Base-by-base conservation (phyloP, 805 yeast species). In the Ogataea dorogensis region DNA sequence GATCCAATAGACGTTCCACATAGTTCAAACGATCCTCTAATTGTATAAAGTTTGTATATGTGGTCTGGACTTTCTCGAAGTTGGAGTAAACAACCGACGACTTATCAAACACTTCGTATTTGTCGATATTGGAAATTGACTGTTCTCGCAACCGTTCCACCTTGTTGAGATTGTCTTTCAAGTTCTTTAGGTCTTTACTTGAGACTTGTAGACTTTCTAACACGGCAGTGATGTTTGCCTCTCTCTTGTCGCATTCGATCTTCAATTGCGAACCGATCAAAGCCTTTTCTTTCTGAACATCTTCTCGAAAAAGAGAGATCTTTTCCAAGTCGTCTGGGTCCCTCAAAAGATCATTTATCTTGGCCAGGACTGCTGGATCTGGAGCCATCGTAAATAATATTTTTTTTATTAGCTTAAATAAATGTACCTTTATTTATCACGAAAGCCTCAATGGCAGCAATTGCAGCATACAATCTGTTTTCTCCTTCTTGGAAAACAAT, bases 401-500 rank as follows among this genome's bases (percentile, higher is more conserved):
- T 17, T 8, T 25, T 16, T 24, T 14, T 13, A 25, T 16, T 15
- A 12, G 12, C 10, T 16, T 15, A 9, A 17, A 17, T 17, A 24
- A 5, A 13, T 36, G 31, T 11, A 20, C 70, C 95, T 59, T 84
- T 82, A 64, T 87, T 85, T 33, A 83, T 71, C 5, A 93, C 95
- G 59, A 91, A 87, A 0, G 83, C 88, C 50, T 93, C 97, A 28
- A 93, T 69, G 1, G 80, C 95, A 9, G 98, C 89, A 68, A 93
- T 85, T 18, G 98, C 98, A 30, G 98, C 95, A 58, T 93, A 93
- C 16, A 93, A 65, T 62, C 98, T 75, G 66, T 93, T 93, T 67
- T 93, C 98, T 30, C 96, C 98, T 68, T 93, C 97, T 50, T 79
- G 82, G 63, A 93, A 93, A 3, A 93, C 98, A 38, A 93, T 65